Evolutionary conservation across 371 early-diverging fungal species (phyloP), one percentile per base, ranked within the genome.

Genomic region (Lichtheimia ramosa): DNA sequence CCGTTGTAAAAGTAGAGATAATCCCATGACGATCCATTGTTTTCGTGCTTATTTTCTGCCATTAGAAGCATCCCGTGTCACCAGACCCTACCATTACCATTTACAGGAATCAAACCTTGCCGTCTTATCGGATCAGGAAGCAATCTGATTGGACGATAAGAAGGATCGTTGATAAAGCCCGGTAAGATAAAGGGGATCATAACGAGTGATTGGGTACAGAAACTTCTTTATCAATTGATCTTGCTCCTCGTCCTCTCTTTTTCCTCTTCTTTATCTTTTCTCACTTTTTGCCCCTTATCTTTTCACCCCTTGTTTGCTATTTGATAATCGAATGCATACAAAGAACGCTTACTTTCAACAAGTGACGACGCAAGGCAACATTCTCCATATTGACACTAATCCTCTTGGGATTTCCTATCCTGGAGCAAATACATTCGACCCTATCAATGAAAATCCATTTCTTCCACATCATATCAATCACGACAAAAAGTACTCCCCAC

Each of bases 351-450:
- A n/a, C 46, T 21, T 46, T 34, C 34, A 34, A 34, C 34, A 34
- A 34, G 34, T 34, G 34, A 34, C 34, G 34, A 34, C 34, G 34
- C 34, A 34, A 34, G 34, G 34, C 34, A 34, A 34, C 34, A 34
- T 34, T 50, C 43, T 64, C 14, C 59, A 51, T 51, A 59, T 71
- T 51, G 40, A 65, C 12, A 66, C 65, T 14, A 52, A 69, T 54
- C 58, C 68, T 13, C 61, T 73, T n/a, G 68, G 65, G 18, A 61
- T 73, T 24, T 51, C 62, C n/a, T 73, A 61, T 34, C 59, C 34
- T 34, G 34, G 34, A 34, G 34, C 34, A 6, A 34, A 34, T 8
- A 10, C 34, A 34, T 34, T 34, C 10, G 34, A 34, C 34, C 10
- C 34, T 34, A 34, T 34, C 34, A 42, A 61, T 18, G 13, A 43